Conservation (phyloP, 2,329 filamentous ascomycete genomes). For the Paecilomyces variotii region DNA sequence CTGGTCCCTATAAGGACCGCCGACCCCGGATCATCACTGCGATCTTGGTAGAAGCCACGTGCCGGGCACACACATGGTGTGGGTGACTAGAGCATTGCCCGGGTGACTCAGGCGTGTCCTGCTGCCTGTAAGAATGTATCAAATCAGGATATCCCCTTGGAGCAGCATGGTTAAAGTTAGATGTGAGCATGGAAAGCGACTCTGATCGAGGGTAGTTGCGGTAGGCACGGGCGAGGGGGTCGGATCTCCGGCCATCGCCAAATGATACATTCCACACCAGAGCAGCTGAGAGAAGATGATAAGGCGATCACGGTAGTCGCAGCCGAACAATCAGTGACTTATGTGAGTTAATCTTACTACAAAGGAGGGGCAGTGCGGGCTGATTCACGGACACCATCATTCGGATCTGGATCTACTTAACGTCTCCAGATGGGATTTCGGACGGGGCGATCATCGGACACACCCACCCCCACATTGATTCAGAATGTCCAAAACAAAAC, state of each 20-base stretch:
- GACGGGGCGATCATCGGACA: neutral
- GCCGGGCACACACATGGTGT: neutral
- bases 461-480: neutral
- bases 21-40: neutral
- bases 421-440: neutral
- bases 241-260: neutral
- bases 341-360: neutral
- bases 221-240: neutral
- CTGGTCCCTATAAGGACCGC: neutral
- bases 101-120: conserved; percentile 1
- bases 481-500: neutral
- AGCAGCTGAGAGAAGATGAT: neutral
- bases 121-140: conserved; percentile 1
- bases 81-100: conserved; percentile 1
- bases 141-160: neutral
- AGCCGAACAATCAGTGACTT: neutral
- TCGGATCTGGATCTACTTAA: neutral
- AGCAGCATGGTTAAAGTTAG: neutral
- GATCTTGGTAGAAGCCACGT: conserved; percentile 1
- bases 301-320: neutral
- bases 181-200: neutral
- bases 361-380: neutral
- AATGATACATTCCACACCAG: neutral
- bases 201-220: neutral
- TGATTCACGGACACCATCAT: neutral